Percentiles rank a stretch among this genome's conserved stretches.
Evolutionary conservation across 108 stramenopile species (phyloP).

Genomic region (Nitzschia palea): DNA sequence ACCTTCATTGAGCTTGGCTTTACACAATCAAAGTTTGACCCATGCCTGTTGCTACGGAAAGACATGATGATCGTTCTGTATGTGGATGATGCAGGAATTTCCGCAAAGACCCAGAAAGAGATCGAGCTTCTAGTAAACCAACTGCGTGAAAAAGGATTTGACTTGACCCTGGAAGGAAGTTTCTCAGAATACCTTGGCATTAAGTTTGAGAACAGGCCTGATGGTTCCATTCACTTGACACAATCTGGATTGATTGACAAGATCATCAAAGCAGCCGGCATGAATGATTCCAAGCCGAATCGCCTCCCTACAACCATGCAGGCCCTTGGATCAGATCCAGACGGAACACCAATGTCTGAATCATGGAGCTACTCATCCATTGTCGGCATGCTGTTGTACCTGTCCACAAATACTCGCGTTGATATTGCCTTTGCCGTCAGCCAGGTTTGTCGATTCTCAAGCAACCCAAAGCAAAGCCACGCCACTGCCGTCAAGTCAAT

Average conservation of each 20-base stretch:
- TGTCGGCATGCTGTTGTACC: conserved; percentile 40
- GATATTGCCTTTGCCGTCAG: conserved; percentile 38
- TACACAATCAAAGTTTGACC: conserved; percentile 19
- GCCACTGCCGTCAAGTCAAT: conserved; percentile 52
- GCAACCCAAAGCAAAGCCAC: conserved; percentile 37
- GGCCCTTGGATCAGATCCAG: conserved; percentile 32
- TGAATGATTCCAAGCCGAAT: conserved; percentile 24
- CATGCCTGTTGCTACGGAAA: conserved; percentile 11
- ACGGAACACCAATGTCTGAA: conserved; percentile 15
- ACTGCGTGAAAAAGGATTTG: conserved; percentile 16
- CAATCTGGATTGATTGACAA: conserved; percentile 38
- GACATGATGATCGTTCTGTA: conserved; percentile 21
- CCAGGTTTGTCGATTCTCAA: conserved; percentile 43
- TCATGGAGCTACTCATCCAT: background rate
- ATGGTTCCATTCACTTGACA: conserved; percentile 20
- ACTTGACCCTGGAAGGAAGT: conserved; percentile 15
- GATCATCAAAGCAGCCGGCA: conserved; percentile 25
- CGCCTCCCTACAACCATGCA: conserved; percentile 3
- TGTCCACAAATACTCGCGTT: conserved; percentile 30
- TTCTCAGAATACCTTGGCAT: conserved; percentile 31
- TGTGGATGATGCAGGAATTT: conserved; percentile 16
- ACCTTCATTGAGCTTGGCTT: conserved; percentile 11
- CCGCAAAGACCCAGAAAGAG: background rate
- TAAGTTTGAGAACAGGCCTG: background rate
- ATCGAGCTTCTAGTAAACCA: conserved; percentile 26